Base-by-base conservation (phyloP, 768 basidiomycete species). In the Mrakia blollopis region DNA sequence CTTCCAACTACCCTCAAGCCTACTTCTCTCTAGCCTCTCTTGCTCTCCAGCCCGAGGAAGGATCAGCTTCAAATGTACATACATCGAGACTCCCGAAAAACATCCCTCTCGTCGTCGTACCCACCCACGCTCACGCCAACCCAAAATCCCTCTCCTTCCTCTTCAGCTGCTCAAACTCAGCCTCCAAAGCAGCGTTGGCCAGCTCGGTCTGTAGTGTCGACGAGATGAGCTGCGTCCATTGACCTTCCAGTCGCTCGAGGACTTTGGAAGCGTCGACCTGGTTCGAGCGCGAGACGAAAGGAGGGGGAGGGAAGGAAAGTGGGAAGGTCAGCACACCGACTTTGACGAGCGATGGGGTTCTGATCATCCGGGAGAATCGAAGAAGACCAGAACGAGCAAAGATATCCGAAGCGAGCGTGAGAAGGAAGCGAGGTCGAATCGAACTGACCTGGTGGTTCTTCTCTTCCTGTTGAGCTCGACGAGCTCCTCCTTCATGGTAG, bases 201-300 rank as follows among this genome's bases (percentile, higher is more conserved):
- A 98, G 90, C 86, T 97, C 95, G 79, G 97, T 91, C 84, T 98
- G 95, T 77, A 98, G 85, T 63, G 95, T 91, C 72, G 85, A 91
- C 73, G 93, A 94, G 75, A 98, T 90, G 67, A 98, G 86, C 84
- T 94, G 92, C 30, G 93, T 95, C 95, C 95, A 98, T 79, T 90
- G 87, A 52, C 88, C 91, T 84, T 98, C 94, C 77, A 97, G 85
- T 13, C 88, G 85, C 39, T 89, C 91, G 77, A 98, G 85, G 80
- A 94, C 92, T 71, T 88, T 86, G 72, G 94, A 94, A 28, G 90
- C 85, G 13, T 87, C 88, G 63, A 91, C 92, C 91, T 98, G 82
- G 18, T 65, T 44, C 63, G 47, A 67, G 39, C 37, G 57, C 11
- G 44, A 54, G n/a, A 54, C 52, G 52, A 54, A 23, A n/a, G 25